Evolutionary conservation across 441 rosid genomes (phyloP).

Genomic region (Brassica hybrid): DNA sequence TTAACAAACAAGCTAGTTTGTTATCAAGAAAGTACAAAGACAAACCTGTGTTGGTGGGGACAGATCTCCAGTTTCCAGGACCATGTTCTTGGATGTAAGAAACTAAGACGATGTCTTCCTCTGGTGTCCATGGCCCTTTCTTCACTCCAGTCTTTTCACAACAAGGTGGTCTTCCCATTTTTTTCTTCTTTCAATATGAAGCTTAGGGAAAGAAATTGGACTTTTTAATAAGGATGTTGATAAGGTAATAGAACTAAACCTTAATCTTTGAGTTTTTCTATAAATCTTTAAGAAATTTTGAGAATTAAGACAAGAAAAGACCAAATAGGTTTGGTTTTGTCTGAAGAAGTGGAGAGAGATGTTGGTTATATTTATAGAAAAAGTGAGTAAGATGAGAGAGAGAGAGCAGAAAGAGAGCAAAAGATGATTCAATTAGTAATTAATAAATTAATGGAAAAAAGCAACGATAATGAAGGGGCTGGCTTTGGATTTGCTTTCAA

Average conservation of each 20-base stretch:
- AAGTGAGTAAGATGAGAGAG: slow-evolving; percentile 28
- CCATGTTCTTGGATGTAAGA: slow-evolving; percentile 75
- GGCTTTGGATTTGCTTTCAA: slow-evolving; percentile 28
- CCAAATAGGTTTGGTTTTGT: slow-evolving; percentile 30
- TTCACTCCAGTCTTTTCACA: slow-evolving; percentile 68
- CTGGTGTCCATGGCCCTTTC: slow-evolving; percentile 83
- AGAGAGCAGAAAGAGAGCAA: too few species aligned
- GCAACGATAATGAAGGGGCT: slow-evolving; percentile 38
- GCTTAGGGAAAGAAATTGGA: background rate
- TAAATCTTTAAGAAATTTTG: background rate
- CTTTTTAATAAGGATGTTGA: background rate
- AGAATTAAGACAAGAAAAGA: slow-evolving; percentile 24
- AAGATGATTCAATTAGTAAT: slow-evolving; percentile 30
- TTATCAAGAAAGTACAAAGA: slow-evolving; percentile 13
- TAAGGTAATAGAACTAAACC: background rate
- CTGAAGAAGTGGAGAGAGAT: slow-evolving; percentile 35
- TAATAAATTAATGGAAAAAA: slow-evolving; percentile 37
- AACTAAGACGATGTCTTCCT: slow-evolving; percentile 68
- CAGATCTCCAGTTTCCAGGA: slow-evolving; percentile 72
- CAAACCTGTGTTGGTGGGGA: slow-evolving; percentile 64
- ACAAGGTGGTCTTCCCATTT: slow-evolving; percentile 78
- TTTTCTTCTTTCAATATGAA: slow-evolving; percentile 7
- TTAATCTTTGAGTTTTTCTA: slow-evolving; percentile 6
- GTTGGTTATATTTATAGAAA: slow-evolving; percentile 39
- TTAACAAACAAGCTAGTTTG: background rate